Base-by-base conservation (phyloP, 805 yeast species). In the Candida endomychidarum region DNA sequence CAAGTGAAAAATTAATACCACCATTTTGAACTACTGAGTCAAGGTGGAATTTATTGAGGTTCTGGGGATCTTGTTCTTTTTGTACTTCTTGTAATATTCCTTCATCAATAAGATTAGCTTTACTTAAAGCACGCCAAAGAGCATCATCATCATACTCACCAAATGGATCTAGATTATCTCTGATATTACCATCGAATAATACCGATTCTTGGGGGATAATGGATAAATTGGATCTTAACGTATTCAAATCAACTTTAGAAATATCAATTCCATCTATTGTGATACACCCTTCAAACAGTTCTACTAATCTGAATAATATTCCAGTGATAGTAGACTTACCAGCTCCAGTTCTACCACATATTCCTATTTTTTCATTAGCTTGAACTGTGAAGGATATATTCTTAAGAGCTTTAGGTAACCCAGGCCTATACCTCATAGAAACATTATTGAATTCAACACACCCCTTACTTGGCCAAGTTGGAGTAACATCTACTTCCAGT, bases 331-430 rank as follows among this genome's bases (percentile, higher is more conserved):
- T 73, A 2, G 81, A 67, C 59, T 80, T 81, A 34, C 96, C 96
- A 3, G 95, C 93, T 52, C 96, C 96, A 0, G 96, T 86, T 57
- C 96, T 75, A 29, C 96, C 96, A 67, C 91, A 84, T 39, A 86
- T 81, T 36, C 95, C 96, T 48, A 86, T 74, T 53, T 83, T 85
- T 57, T 86, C 86, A 12, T 74, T 65, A 0, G 81, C 73, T 8
- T 67, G 57, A 34, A 84, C 67, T 5, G 45, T 62, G 48, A 72
- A 53, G 16, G 52, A 58, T 41, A 81, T 50, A 42, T 71, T 55
- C 43, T 70, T 75, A 54, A 81, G 63, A 4, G 79, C 86, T 26
- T 72, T 57, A 5, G 86, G 86, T 41, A 80, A 62, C 0, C 73
- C 81, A 0, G 77, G 78, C 57, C 86, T 70, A 55, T 81, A 81